Evolutionary conservation across 208 protist species (phyloP).

Genomic region (Spongospora subterranea): DNA sequence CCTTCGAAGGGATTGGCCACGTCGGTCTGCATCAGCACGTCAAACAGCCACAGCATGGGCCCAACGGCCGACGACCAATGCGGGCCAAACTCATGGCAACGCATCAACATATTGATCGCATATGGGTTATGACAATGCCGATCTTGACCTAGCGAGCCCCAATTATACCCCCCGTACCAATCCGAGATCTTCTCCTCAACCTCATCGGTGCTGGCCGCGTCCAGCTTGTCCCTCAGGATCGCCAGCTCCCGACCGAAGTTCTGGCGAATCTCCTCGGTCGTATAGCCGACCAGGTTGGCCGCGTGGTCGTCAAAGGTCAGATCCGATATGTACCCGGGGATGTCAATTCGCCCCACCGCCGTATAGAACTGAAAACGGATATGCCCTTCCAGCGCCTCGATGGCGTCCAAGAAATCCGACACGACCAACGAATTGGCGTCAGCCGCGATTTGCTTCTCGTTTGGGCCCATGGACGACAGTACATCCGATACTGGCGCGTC

Average conservation of each 20-base stretch:
- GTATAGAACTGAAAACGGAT: slow-evolving; percentile 34
- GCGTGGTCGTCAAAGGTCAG: slow-evolving; percentile 30
- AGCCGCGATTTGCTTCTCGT: neutral
- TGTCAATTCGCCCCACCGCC: neutral
- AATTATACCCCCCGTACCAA: slow-evolving; percentile 43
- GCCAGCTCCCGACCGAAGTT: neutral
- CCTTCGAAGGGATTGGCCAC: slow-evolving; percentile 13
- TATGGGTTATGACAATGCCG: neutral
- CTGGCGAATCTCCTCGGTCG: neutral
- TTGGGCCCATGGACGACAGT: neutral
- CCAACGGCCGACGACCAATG: slow-evolving; percentile 23
- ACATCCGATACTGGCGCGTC: neutral
- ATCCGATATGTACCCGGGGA: neutral
- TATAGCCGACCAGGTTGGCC: neutral
- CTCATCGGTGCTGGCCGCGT: neutral
- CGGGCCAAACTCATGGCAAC: neutral
- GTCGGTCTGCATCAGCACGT: neutral
- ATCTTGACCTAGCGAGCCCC: neutral
- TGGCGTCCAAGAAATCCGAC: neutral
- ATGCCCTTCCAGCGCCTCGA: neutral
- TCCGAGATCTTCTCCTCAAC: neutral
- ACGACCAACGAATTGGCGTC: neutral
- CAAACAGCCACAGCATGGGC: neutral
- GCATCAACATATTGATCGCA: slow-evolving; percentile 15
- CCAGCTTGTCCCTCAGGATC: neutral